Base-by-base conservation (phyloP, 139 green algal genomes). In the Bryopsis sp. region DNA sequence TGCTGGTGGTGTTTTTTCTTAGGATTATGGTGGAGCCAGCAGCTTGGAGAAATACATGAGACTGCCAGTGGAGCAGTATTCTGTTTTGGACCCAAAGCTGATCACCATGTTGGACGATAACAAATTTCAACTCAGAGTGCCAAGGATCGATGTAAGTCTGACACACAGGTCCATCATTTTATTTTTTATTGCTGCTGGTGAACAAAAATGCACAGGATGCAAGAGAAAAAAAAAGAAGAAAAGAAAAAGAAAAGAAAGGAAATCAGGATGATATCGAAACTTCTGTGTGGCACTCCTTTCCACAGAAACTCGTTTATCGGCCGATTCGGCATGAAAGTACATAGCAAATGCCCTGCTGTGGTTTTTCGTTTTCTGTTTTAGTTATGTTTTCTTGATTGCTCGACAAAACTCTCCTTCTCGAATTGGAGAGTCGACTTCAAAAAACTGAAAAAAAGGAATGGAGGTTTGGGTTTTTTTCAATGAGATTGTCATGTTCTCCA, bases 41-140 rank as follows among this genome's bases (percentile, higher is more conserved):
- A 37, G 31, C 3, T 58, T 82, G 11, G 73, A 82, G 11, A 39
- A 50, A 26, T 82, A 82, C 68, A 78, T 82, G 74, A 66, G 57
- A 0, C 74, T 82, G 24, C 76, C 76, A 28, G 57, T 77, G 0
- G 39, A 77, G 29, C 57, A 80, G 43, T 82, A 82, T 68, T 61
- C 39, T 43, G 64, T 75, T 43, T 61, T 78, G 48, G 76, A 82
- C 58, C 72, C 76, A 37, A 2, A 48, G 29, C 58, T 76, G 47
- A 79, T 79, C 39, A 35, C 24, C 11, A 50, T 60, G 3, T 35
- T 76, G 35, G 74, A 69, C 8, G 38, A 48, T 47, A 48, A 50
- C 19, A 36, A 47, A 6, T 79, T 79, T 47, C 37, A 64, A 54
- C 57, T 79, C 31, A 60, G 63, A 33, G 60, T 78, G 54, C 68